Conservation (phyloP, 306 rosid genomes). For the Phaseolus lunatus region DNA sequence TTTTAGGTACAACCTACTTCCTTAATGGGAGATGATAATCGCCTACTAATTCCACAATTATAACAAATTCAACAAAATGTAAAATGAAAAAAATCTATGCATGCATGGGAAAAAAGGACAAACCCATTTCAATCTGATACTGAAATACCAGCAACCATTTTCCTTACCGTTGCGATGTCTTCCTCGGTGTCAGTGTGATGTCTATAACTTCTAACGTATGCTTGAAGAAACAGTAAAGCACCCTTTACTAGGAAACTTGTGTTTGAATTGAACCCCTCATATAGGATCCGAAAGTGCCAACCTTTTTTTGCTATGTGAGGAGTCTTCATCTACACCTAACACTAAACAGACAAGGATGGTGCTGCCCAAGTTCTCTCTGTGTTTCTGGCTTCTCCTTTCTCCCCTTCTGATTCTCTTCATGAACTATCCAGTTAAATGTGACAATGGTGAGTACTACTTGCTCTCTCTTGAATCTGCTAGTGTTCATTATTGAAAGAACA, state of each 20-base stretch:
- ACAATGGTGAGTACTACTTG: conserved; percentile 51
- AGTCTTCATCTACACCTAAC: not conserved
- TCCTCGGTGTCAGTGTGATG: conserved; percentile 41
- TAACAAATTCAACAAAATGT: not conserved
- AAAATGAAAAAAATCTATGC: not conserved
- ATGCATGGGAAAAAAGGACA: conserved; percentile 36
- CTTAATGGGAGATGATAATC: not conserved
- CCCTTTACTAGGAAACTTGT: conserved; percentile 28
- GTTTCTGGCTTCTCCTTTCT: conserved; percentile 52
- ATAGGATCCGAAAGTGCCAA: conserved; percentile 22
- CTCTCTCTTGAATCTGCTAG: conserved; percentile 7
- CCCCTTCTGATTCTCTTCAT: conserved; percentile 50
- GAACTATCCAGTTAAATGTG: conserved; percentile 58
- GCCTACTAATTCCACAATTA: no score
- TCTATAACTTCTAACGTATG: conserved; percentile 43
- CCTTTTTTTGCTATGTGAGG: conserved; percentile 2
- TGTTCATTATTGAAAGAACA: conserved; percentile 1
- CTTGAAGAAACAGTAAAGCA: conserved; percentile 47
- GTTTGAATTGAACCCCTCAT: conserved; percentile 17
- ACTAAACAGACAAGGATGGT: conserved; percentile 49
- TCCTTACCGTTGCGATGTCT: conserved; percentile 49
- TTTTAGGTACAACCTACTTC: no score
- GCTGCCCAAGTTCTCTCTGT: conserved; percentile 44
- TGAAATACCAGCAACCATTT: conserved; percentile 39
- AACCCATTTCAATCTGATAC: conserved; percentile 20